Base-by-base conservation (phyloP, 768 basidiomycete species). In the Clavaria fumosa region DNA sequence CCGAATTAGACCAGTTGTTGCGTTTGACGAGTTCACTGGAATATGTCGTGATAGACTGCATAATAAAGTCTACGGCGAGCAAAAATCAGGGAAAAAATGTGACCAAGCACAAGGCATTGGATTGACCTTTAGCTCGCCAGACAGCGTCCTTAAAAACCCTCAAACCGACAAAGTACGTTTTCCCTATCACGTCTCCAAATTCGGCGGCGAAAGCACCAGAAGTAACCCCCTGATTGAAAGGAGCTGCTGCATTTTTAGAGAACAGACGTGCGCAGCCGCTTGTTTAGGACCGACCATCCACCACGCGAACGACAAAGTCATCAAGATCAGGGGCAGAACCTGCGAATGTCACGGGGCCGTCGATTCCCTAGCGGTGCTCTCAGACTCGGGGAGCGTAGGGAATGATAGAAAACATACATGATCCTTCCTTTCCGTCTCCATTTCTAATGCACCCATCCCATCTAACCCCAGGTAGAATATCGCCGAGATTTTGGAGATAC, bases 381-480 rank as follows among this genome's bases (percentile, higher is more conserved):
- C 35, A 47, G 14, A 48, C 12, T 39, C 42, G 17, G 21, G 38
- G 12, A 7, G 31, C 37, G n/a, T 2, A 35, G 23, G 40, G 17
- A n/a, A 36, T 17, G 17, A 24, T 35, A 28, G 4, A 23, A 22
- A 27, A 12, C 11, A 55, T 70, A 17, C 45, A 88, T 86, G 53
- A 81, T 70, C 43, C 82, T 73, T 35, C 78, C 62, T 48, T 78
- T 78, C 75, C 0, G 74, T 80, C 35, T 82, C 78, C 66, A 95
- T 68, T 41, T 82, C 75, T 18, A 96, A 42, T 2, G 69, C 75
- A 10, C 93, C 90, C 1, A 90, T 59, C 0, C 90, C 91, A 48
- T 96, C 89, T 21, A 91, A 57, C 0, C 88, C 89, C 45, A 81
- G 59, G 50, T 96, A 93, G 52, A 88, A 93, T 36, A 96, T 69